Evolutionary conservation across 2,329 filamentous ascomycete genomes (phyloP).

Genomic region (Aspergillus niger): DNA sequence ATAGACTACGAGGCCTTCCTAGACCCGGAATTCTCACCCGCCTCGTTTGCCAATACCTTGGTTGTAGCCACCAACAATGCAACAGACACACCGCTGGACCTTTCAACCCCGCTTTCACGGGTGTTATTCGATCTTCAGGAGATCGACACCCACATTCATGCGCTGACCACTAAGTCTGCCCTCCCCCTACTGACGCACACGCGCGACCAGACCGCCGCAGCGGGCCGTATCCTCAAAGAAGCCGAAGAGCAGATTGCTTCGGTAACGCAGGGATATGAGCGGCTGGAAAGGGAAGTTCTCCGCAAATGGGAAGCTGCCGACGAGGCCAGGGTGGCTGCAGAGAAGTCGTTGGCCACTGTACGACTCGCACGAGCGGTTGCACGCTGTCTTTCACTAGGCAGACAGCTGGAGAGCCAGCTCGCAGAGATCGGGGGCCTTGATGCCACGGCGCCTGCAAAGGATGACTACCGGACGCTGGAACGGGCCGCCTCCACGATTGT

Average conservation of each 20-base stretch:
- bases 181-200: conserved; percentile 80
- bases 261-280: conserved; percentile 80
- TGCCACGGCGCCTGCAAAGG: conserved; percentile 48
- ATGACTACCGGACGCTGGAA: conserved; percentile 78
- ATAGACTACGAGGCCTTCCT: conserved; percentile 95
- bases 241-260: conserved; percentile 78
- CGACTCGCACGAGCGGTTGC: conserved; percentile 74
- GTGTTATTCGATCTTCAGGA: conserved; percentile 97
- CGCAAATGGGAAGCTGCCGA: conserved; percentile 84
- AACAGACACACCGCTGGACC: conserved; percentile 84
- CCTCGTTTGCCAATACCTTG: conserved; percentile 82
- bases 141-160: conserved; percentile 93
- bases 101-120: conserved; percentile 88
- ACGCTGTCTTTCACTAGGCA: conserved; percentile 75
- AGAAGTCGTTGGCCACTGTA: conserved; percentile 78
- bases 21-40: conserved; percentile 75
- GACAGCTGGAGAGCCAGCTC: conserved; percentile 80
- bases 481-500: conserved; percentile 78
- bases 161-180: conserved; percentile 80
- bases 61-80: conserved; percentile 90
- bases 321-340: conserved; percentile 74
- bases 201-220: conserved; percentile 70
- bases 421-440: conserved; percentile 39
- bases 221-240: conserved; percentile 69
- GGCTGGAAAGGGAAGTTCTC: conserved; percentile 83